These are phyloP conservation scores for Allium sativum DNA, from an alignment of 106 monocot genomes.

Conservation along the genomic window DNA sequence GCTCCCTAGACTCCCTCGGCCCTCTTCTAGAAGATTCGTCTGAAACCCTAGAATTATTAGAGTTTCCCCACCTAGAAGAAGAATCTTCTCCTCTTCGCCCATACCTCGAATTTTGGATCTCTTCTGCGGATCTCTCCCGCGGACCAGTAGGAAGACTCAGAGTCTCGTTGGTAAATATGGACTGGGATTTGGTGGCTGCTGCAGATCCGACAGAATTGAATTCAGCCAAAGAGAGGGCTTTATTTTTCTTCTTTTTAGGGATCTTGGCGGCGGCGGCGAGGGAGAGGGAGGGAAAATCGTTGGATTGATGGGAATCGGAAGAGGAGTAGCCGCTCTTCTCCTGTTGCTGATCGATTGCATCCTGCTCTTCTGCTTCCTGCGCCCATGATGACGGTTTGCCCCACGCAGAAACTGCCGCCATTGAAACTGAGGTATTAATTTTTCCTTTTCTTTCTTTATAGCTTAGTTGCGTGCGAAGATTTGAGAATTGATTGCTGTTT, in stretches of 20 bases:
- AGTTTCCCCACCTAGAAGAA: background rate
- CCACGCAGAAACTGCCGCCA: constrained; percentile 85
- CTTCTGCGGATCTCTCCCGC: constrained; percentile 79
- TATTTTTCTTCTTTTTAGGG: constrained; percentile 46
- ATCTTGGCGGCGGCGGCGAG: constrained; percentile 47
- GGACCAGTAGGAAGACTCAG: constrained; percentile 74
- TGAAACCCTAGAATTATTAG: constrained; percentile 19
- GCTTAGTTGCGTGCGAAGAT: no score
- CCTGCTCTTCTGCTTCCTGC: constrained; percentile 59
- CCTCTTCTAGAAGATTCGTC: constrained; percentile 36
- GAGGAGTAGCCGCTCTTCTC: constrained; percentile 11
- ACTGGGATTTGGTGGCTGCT: constrained; percentile 12
- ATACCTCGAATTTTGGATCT: constrained; percentile 57
- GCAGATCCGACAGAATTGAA: constrained; percentile 33
- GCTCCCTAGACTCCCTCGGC: constrained; percentile 16
- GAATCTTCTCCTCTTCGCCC: constrained; percentile 18
- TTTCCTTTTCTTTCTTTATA: no score
- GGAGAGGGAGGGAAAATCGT: constrained; percentile 76
- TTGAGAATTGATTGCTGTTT: no score
- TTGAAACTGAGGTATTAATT: constrained; percentile 1
- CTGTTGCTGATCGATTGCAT: constrained; percentile 15
- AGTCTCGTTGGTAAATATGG: constrained; percentile 26
- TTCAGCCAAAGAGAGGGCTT: constrained; percentile 64
- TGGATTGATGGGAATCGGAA: background rate
- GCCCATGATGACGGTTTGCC: constrained; percentile 88